Evolutionary conservation across 2,329 filamentous ascomycete species (phyloP).

Genomic region (Elsinoe batatas): DNA sequence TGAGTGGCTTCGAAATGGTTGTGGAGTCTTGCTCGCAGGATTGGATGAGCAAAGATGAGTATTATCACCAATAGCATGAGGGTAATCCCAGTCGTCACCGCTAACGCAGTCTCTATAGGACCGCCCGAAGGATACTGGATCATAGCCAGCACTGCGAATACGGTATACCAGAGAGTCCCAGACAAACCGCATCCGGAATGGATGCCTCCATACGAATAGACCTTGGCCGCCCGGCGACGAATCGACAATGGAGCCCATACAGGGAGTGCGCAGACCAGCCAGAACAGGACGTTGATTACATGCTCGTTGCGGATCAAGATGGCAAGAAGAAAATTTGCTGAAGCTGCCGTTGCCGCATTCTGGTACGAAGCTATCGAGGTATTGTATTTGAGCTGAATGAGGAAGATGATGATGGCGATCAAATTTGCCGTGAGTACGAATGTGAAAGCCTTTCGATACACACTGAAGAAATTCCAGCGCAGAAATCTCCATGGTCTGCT

Average conservation of each 20-base stretch:
- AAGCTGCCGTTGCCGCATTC: conserved; percentile 26
- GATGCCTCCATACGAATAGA: conserved; percentile 33
- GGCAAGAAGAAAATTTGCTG: conserved; percentile 27
- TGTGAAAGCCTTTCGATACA: conserved; percentile 25
- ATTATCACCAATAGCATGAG: conserved; percentile 49
- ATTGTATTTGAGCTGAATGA: conserved; percentile 12
- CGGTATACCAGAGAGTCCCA: conserved; percentile 36
- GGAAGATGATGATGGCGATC: conserved; percentile 18
- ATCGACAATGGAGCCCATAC: conserved; percentile 26
- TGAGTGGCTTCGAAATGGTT: conserved; percentile 62
- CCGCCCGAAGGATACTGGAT: conserved; percentile 19
- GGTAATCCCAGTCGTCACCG: conserved; percentile 49
- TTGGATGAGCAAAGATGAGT: conserved; percentile 53
- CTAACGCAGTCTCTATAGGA: conserved; percentile 26
- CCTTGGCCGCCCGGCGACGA: conserved; percentile 29
- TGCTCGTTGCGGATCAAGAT: conserved; percentile 32
- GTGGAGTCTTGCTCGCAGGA: conserved; percentile 53
- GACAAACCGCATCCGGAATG: conserved; percentile 31
- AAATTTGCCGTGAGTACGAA: conserved; percentile 23
- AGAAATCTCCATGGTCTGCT: conserved; percentile 19
- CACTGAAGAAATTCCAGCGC: conserved; percentile 24
- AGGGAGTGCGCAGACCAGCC: conserved; percentile 26
- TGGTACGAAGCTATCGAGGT: conserved; percentile 18
- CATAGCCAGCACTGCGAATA: conserved; percentile 29
- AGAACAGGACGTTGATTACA: conserved; percentile 32